These are phyloP conservation scores for Paecilomyces niveus DNA, from an alignment of 2,329 filamentous ascomycete species.

Conservation along the genomic window DNA sequence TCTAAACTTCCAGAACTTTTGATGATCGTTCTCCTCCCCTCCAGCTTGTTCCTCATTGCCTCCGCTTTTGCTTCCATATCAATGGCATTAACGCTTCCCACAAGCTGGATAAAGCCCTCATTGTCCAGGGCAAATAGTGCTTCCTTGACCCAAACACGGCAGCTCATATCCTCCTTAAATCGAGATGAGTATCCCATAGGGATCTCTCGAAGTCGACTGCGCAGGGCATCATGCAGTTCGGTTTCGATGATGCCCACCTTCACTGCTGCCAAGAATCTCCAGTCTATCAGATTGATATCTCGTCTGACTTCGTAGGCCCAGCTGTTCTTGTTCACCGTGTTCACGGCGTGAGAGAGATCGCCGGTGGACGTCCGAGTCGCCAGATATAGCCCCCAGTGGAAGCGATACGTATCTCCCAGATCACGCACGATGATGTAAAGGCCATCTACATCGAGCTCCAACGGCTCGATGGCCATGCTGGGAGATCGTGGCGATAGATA, in stretches of 20 bases:
- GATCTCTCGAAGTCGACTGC: constrained; percentile 9
- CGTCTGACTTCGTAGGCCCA: constrained; percentile 12
- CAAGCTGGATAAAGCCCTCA: constrained; percentile 14
- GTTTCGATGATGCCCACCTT: constrained; percentile 14
- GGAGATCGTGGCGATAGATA: not conserved
- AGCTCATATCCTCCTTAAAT: constrained; percentile 11
- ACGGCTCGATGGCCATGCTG: constrained; percentile 7
- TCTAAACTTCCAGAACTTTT: constrained; percentile 2
- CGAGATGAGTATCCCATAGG: constrained; percentile 14
- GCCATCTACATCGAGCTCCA: constrained; percentile 8
- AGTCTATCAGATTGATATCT: constrained; percentile 3
- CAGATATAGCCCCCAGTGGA: constrained; percentile 19
- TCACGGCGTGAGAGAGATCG: constrained; percentile 13
- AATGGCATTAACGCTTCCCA: constrained; percentile 7
- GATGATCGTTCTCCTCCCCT: constrained; percentile 5
- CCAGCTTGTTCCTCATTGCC: constrained; percentile 1
- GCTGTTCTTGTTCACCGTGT: constrained; percentile 4
- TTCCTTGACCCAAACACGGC: constrained; percentile 18
- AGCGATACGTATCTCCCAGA: constrained; percentile 8
- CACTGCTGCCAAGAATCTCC: constrained; percentile 11
- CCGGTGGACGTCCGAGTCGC: constrained; percentile 7
- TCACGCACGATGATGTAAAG: constrained; percentile 17
- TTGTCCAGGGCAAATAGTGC: constrained; percentile 17
- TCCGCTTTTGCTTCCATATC: constrained; percentile 11
- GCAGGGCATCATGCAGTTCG: constrained; percentile 9